These are phyloP conservation scores for Spizellomyces sp. DNA, from an alignment of 192 early-diverging fungal genomes.

Conservation along the genomic window DNA sequence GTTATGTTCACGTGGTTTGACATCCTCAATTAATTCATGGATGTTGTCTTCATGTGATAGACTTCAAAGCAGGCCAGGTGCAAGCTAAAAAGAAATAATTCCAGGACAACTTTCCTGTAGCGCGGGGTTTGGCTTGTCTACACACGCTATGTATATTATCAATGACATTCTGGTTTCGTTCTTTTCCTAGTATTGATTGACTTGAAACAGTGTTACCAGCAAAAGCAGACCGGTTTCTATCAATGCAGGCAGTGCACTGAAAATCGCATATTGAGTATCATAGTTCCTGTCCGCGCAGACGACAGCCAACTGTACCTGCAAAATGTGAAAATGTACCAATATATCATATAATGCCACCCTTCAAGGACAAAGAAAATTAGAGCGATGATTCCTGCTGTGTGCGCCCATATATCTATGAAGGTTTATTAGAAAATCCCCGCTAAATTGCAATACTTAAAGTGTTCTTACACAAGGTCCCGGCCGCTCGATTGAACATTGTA, in stretches of 20 bases:
- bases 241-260: slow-evolving; percentile 13
- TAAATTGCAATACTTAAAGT: no score
- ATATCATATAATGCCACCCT: slow-evolving; percentile 37
- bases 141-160: not conserved
- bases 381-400: slow-evolving; percentile 35
- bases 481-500: slow-evolving; percentile 37
- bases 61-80: slow-evolving; percentile 22
- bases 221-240: slow-evolving; percentile 6
- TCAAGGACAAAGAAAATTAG: slow-evolving; percentile 38
- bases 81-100: slow-evolving; percentile 18
- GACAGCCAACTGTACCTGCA: slow-evolving; percentile 38
- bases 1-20: not conserved
- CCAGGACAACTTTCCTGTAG: no score
- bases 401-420: slow-evolving; percentile 32
- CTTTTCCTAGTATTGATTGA: not conserved
- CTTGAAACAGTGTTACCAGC: not conserved
- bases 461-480: slow-evolving; percentile 36
- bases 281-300: not conserved
- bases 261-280: not conserved
- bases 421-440: not conserved
- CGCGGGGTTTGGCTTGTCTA: not conserved
- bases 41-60: not conserved
- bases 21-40: not conserved
- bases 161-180: slow-evolving; percentile 2
- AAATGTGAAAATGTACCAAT: slow-evolving; percentile 50